phyloP scores from a whole-genome alignment of 768 basidiomycete genomes.

The Phallus indusiatus region DNA sequence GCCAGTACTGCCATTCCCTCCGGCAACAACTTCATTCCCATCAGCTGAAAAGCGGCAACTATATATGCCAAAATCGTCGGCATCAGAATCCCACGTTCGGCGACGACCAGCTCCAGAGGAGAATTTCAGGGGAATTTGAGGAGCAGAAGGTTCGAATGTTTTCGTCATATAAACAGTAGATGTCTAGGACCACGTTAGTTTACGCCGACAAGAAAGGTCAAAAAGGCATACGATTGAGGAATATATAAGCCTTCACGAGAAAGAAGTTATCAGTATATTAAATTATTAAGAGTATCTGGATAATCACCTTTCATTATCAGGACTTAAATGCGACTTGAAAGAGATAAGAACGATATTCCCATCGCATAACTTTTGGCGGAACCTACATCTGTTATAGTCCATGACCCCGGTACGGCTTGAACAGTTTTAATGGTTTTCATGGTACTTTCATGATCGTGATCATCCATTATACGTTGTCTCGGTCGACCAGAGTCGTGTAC shows the following conservation, averaged over 20 bases:
- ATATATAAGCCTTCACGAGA: constrained; percentile 68
- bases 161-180: constrained; percentile 68
- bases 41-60: constrained; percentile 95
- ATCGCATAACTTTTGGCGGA: neutral
- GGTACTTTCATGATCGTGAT: constrained; percentile 37
- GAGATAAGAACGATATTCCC: neutral
- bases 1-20: constrained; percentile 61
- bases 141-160: constrained; percentile 50
- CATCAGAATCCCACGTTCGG: constrained; percentile 27
- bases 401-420: constrained; percentile 64
- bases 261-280: neutral
- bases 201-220: neutral
- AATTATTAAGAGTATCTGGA: neutral
- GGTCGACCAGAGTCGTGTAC: constrained; percentile 18
- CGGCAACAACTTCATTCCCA: constrained; percentile 90
- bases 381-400: constrained; percentile 81
- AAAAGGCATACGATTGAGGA: constrained; percentile 62
- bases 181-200: constrained; percentile 32
- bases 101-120: constrained; percentile 21
- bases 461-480: constrained; percentile 15
- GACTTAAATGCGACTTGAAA: constrained; percentile 61
- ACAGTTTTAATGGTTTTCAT: constrained; percentile 54
- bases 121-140: constrained; percentile 52
- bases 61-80: constrained; percentile 68
- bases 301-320: constrained; percentile 70